Base-by-base conservation (phyloP, 1,284 basidiomycete genomes). In the Rugosomyces carneus region DNA sequence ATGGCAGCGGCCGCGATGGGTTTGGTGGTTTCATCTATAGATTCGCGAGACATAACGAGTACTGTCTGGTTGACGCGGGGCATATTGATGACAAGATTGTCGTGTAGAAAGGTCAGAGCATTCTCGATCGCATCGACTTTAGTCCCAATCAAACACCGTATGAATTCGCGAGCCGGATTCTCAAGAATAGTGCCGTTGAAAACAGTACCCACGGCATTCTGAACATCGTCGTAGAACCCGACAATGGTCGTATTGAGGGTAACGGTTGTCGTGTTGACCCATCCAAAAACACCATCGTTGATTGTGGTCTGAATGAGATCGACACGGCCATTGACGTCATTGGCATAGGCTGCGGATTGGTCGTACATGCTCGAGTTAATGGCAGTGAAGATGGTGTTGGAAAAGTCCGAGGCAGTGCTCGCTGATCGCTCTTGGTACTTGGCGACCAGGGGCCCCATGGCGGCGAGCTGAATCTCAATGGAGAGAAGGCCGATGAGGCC, bases 231-330 rank as follows among this genome's bases (percentile, higher is more conserved):
- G 62, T 91, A 91, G 62, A 91, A 88, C 37, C 67, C 69, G 60
- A 78, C 81, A 55, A 92, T 70, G 4, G 90, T 87, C 51, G 68
- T 70, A 64, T 99, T 99, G 53, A 99, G 78, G 5, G 84, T 84
- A 3, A 80, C 79, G 0, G 92, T 94, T 1, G 94, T 96, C n/a
- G 73, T 78, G 58, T 96, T 92, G 42, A 98, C 83, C 94, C 93
- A 98, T 13, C 89, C 87, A 52, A 98, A 95, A 37, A 97, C 65
- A 13, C 89, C 86, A 29, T 88, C 67, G 63, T 98, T 92, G 63
- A 98, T 80, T 9, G 80, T 76, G 29, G 70, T 69, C 64, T 97
- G 86, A 42, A 90, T 74, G 20, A 57, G 57, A 35, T 77, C 71
- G 23, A 96, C 80, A 20, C 81, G 82, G 4, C 57, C 55, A 59